Evolutionary conservation across 768 basidiomycete genomes (phyloP), one percentile per base, ranked within the genome.

Genomic region (Steccherinum ochraceum): DNA sequence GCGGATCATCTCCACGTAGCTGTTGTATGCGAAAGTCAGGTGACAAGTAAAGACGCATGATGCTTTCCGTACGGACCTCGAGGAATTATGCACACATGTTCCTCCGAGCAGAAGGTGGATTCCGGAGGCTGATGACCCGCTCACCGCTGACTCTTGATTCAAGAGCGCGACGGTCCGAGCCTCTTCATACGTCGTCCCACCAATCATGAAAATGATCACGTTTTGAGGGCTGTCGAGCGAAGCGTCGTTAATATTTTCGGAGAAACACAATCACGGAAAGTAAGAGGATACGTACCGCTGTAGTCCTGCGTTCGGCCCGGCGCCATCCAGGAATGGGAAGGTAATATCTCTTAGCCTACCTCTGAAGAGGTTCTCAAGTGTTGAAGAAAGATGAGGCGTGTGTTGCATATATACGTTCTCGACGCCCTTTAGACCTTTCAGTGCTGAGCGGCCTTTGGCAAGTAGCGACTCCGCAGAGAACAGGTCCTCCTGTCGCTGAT

Each of bases 391-490:
- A 67, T 94, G 93, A 5, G 96, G 96, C 13, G 83, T 84, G 60
- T 98, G 96, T 59, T 98, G 96, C 50, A 93, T 99, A 65, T 97
- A 99, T 13, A 98, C 94, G 61, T 99, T 99, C 69, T 99, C 96
- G 3, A 98, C 95, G 2, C 96, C 96, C 78, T 96, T 96, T 44
- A 99, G 72, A 4, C 96, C 96, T 64, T 97, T 97, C 59, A 99
- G 65, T 0, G 94, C 96, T 24, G 90, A 93, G 50, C 93, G 84
- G 2, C 96, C 96, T 63, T 93, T 88, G 2, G 92, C 91, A 55
- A 99, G 81, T 45, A 99, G 72, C 12, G 93, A 93, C 67, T 96
- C 95, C 40, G 89, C 96, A 42, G 90, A 92, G 65, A 97, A 98
- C 23, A 99, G 72, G 66, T 98, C 96, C 61, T 97, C 95, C 70